Conservation (phyloP, 2,329 filamentous ascomycete genomes). For the Diaporthe aspalathi region DNA sequence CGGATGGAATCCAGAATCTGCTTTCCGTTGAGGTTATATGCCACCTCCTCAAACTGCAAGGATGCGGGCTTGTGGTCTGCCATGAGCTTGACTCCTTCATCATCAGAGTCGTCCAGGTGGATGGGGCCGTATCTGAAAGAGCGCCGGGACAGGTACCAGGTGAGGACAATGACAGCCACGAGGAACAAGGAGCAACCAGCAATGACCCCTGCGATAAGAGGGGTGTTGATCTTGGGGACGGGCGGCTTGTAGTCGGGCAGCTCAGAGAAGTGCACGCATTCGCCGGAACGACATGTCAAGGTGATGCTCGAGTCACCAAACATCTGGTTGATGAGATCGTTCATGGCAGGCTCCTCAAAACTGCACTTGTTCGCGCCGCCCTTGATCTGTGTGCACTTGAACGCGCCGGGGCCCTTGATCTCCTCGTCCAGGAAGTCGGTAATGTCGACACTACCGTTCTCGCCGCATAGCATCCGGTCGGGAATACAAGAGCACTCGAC, state of each 20-base stretch:
- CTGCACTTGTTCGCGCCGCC: constrained; percentile 75
- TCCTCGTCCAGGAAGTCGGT: constrained; percentile 84
- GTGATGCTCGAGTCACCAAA: constrained; percentile 94
- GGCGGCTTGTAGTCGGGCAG: constrained; percentile 90
- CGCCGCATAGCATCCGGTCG: constrained; percentile 93
- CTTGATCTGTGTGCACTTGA: constrained; percentile 76
- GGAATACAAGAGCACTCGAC: constrained; percentile 90
- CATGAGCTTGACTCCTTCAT: constrained; percentile 88
- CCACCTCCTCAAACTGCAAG: constrained; percentile 87
- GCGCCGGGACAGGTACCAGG: constrained; percentile 90
- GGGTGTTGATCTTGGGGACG: constrained; percentile 95
- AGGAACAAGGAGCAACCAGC: constrained; percentile 87
- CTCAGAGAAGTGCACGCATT: constrained; percentile 93
- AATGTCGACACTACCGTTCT: constrained; percentile 90
- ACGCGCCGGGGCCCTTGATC: constrained; percentile 89
- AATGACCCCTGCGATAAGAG: constrained; percentile 93
- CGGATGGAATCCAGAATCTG: constrained; percentile 83
- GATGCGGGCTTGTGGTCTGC: constrained; percentile 91
- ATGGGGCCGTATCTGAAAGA: constrained; percentile 78
- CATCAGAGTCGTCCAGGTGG: constrained; percentile 87
- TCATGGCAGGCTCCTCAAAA: constrained; percentile 93
- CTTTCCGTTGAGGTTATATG: constrained; percentile 88
- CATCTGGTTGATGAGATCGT: constrained; percentile 85
- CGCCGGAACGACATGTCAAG: constrained; percentile 83
- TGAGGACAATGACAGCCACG: constrained; percentile 82